Conservation (phyloP, 345 rosid genomes). For the Salix purpurea region DNA sequence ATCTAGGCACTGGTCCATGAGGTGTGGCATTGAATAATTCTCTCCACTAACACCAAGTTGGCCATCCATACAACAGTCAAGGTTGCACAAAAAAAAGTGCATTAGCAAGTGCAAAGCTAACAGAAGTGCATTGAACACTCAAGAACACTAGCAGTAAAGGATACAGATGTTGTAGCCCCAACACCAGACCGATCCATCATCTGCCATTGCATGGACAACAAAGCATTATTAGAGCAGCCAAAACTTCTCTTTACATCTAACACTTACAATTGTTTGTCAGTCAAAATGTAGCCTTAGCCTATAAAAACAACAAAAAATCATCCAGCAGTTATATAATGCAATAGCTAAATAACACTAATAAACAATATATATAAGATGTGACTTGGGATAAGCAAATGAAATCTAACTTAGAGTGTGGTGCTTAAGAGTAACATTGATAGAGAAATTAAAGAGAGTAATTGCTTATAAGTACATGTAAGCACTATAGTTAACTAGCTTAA, state of each 20-base stretch:
- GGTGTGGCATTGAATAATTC: constrained; percentile 44
- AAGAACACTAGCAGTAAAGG: constrained; percentile 31
- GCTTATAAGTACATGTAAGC: too few species aligned
- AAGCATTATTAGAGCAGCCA: not conserved
- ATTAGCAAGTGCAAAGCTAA: constrained; percentile 11
- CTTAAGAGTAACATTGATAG: too few species aligned
- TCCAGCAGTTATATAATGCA: not conserved
- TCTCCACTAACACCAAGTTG: constrained; percentile 74
- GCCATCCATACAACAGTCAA: constrained; percentile 74
- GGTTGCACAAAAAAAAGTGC: constrained; percentile 24
- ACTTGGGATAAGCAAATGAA: not conserved
- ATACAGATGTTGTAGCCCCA: constrained; percentile 96
- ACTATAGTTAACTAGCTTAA: too few species aligned
- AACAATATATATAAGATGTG: not conserved
- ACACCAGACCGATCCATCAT: constrained; percentile 87
- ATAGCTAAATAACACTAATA: not conserved
- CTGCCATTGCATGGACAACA: constrained; percentile 41
- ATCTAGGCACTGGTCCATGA: constrained; percentile 42
- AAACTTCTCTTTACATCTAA: not conserved
- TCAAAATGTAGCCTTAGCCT: not conserved
- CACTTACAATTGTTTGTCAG: not conserved
- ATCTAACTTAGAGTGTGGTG: not conserved
- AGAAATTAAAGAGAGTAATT: too few species aligned
- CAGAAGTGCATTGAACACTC: not conserved
- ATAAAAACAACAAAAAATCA: not conserved